Evolutionary conservation across 352 stramenopile species (phyloP).

Genomic region (Phytophthora hibernalis): DNA sequence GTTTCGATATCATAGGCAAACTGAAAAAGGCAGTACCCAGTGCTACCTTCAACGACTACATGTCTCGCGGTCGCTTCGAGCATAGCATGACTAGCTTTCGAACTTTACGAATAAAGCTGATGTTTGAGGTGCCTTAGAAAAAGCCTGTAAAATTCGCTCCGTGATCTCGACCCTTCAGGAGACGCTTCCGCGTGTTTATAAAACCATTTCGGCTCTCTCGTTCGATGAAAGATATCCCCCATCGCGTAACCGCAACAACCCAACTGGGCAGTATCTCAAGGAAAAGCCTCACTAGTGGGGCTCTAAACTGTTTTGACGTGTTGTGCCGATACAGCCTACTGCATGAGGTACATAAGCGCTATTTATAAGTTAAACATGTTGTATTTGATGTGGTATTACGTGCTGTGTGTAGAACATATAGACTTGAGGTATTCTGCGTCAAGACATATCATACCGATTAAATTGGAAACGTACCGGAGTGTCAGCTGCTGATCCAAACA

Average conservation of each 20-base stretch:
- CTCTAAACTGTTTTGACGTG: constrained; percentile 12
- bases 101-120: constrained; percentile 23
- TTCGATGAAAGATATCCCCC: constrained; percentile 17
- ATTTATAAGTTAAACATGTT: too few species aligned
- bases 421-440: neutral
- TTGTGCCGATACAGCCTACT: too few species aligned
- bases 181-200: neutral
- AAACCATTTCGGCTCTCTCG: constrained; percentile 4
- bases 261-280: too few species aligned
- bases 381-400: too few species aligned
- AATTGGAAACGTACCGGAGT: neutral
- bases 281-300: constrained; percentile 26
- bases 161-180: neutral
- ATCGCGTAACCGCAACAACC: constrained; percentile 7
- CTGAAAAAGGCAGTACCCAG: too few species aligned
- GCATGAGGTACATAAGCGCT: too few species aligned
- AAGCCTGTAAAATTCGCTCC: neutral
- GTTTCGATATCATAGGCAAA: constrained; percentile 2
- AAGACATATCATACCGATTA: too few species aligned
- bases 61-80: constrained; percentile 14
- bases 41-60: too few species aligned
- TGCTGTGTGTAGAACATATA: too few species aligned
- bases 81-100: constrained; percentile 15
- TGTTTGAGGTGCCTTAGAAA: neutral
- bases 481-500: neutral